Evolutionary conservation across 805 yeast species (phyloP).

Genomic region (Yamadazyma phyllophila): DNA sequence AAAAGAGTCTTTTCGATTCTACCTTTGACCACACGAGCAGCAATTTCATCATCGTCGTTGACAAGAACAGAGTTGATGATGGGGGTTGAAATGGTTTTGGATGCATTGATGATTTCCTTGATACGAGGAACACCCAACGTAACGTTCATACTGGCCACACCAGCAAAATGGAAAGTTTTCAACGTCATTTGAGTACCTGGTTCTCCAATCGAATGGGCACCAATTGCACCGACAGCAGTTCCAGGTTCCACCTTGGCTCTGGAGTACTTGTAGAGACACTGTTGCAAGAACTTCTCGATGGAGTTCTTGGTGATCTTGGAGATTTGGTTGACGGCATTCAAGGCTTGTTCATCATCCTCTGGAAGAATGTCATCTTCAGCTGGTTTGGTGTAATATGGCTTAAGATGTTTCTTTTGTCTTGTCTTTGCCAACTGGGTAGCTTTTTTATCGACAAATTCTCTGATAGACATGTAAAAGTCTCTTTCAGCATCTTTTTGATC

Average conservation of each 20-base stretch:
- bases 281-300: constrained; percentile 64
- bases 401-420: constrained; percentile 54
- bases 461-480: constrained; percentile 73
- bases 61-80: constrained; percentile 93
- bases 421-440: constrained; percentile 54
- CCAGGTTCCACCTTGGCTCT: constrained; percentile 97
- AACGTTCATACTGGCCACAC: constrained; percentile 98
- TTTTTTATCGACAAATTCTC: constrained; percentile 58
- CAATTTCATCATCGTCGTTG: constrained; percentile 91
- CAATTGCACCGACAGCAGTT: constrained; percentile 98
- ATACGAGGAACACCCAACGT: constrained; percentile 99
- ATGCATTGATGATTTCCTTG: constrained; percentile 96
- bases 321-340: constrained; percentile 59
- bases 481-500: constrained; percentile 90
- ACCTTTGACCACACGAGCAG: constrained; percentile 98
- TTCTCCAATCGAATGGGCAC: constrained; percentile 98
- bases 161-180: constrained; percentile 95
- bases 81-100: constrained; percentile 92
- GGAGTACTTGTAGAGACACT: constrained; percentile 78
- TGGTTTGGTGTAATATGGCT: constrained; percentile 38
- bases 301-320: constrained; percentile 61
- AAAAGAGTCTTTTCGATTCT: constrained; percentile 89
- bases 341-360: constrained; percentile 27
- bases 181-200: constrained; percentile 99
- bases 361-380: constrained; percentile 42